Conservation (phyloP, 768 basidiomycete genomes). For the Suillus fuscotomentosus region DNA sequence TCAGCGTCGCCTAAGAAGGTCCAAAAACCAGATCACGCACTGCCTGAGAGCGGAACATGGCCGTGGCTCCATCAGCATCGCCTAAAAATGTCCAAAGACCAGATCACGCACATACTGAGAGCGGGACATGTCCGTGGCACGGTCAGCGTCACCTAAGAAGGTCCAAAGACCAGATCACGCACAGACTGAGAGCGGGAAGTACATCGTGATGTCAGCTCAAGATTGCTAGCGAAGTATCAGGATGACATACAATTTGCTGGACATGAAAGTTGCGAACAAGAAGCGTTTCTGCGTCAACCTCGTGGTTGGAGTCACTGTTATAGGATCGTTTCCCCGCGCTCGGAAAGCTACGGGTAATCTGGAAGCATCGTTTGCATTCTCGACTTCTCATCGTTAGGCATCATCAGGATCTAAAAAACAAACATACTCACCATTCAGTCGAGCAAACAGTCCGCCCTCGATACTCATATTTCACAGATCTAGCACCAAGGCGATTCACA, state of each 20-base stretch:
- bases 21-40: no score
- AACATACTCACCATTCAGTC: constrained; percentile 22
- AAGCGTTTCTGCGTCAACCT: neutral
- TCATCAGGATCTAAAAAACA: neutral
- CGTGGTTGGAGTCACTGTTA: neutral
- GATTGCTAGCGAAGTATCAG: neutral
- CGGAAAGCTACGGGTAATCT: constrained; percentile 7
- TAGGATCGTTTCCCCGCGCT: no score
- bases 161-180: neutral
- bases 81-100: neutral
- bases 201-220: neutral
- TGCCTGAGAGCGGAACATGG: no score
- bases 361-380: constrained; percentile 26
- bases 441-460: constrained; percentile 11
- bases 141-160: neutral
- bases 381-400: constrained; percentile 14
- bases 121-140: neutral
- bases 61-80: no score
- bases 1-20: neutral
- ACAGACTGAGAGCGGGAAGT: neutral
- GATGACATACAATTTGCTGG: neutral
- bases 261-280: neutral
- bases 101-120: neutral
- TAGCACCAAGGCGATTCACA: neutral
- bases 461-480: neutral